Evolutionary conservation across 305 asterid species (phyloP), one percentile per base, ranked within the genome.

Genomic region (Rubia peregrina): DNA sequence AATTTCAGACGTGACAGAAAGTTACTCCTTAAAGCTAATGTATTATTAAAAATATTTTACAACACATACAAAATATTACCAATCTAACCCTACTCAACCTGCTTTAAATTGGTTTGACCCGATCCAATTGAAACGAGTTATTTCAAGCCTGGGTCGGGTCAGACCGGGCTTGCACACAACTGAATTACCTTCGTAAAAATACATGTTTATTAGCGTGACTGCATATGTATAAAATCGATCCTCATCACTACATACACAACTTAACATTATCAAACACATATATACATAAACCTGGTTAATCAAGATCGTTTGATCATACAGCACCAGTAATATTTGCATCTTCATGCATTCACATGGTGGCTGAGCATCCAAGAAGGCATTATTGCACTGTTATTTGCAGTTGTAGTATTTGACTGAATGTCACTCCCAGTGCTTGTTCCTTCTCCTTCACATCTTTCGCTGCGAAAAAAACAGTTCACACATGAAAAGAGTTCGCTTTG

Each of bases 281-380:
- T 49, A 16, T 49, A 49, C 57, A 49, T 49, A 49, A 19, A 16
- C 57, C 57, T 49, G 57, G 57, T 49, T 49, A 49, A 49, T 33
- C 38, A 33, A 2, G 57, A 0, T 49, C 9, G 7, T 49, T 49
- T 49, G 57, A 49, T 49, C 57, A 49, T 49, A 49, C 19, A 49
- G 57, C 9, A 49, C 16, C 19, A 49, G 57, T 49, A 49, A 33
- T 33, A 33, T 33, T 51, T 51, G 59, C 59, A 51, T 51, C 22
- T 51, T 16, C 24, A 60, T 44, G 22, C 38, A 26, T 67, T 24
- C 11, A 46, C 7, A 0, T 46, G 71, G 1, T 67, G 71, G 60
- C 60, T 33, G 2, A 44, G 71, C 71, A 48, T 48, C 71, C 71
- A 67, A 5, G 61, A 8, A 53, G 43, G 71, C 44, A 67, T 67